These are phyloP conservation scores for Prunus davidiana DNA, from an alignment of 306 rosid genomes.

Conservation along the genomic window DNA sequence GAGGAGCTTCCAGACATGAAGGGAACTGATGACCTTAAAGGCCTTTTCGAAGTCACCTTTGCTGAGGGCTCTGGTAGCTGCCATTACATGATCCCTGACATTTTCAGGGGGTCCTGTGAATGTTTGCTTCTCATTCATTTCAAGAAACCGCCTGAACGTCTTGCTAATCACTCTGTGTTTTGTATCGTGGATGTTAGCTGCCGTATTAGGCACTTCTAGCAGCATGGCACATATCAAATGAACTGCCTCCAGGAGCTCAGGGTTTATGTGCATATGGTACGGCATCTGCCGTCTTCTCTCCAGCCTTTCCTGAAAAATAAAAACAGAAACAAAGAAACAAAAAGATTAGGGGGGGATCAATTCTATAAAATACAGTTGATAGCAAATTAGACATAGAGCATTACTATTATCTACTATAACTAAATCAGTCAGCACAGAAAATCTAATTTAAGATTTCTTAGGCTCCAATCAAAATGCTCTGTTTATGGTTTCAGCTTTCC, in stretches of 20 bases:
- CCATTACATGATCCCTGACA: constrained; percentile 90
- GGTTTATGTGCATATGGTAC: constrained; percentile 95
- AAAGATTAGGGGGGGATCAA: background rate
- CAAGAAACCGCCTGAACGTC: constrained; percentile 72
- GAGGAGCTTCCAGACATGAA: constrained; percentile 85
- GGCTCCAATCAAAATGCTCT: too few species aligned
- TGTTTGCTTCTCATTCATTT: constrained; percentile 73
- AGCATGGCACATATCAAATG: constrained; percentile 91
- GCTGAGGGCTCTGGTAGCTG: constrained; percentile 73
- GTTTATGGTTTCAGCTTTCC: too few species aligned
- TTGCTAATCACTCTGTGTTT: constrained; percentile 76
- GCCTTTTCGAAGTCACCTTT: constrained; percentile 74
- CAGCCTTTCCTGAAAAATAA: constrained; percentile 62
- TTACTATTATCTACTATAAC: too few species aligned
- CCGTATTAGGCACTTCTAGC: constrained; percentile 92
- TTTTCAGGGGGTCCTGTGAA: constrained; percentile 93
- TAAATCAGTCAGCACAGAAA: too few species aligned
- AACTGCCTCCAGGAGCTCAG: constrained; percentile 81
- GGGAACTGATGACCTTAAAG: constrained; percentile 58
- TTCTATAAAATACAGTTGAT: background rate
- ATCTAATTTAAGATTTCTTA: background rate
- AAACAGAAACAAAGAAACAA: background rate
- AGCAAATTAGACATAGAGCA: too few species aligned
- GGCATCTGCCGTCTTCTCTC: constrained; percentile 98
- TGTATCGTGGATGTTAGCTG: constrained; percentile 68